Evolutionary conservation across 345 rosid genomes (phyloP), one percentile per base, ranked within the genome.

Genomic region (Rhizophora mangle): DNA sequence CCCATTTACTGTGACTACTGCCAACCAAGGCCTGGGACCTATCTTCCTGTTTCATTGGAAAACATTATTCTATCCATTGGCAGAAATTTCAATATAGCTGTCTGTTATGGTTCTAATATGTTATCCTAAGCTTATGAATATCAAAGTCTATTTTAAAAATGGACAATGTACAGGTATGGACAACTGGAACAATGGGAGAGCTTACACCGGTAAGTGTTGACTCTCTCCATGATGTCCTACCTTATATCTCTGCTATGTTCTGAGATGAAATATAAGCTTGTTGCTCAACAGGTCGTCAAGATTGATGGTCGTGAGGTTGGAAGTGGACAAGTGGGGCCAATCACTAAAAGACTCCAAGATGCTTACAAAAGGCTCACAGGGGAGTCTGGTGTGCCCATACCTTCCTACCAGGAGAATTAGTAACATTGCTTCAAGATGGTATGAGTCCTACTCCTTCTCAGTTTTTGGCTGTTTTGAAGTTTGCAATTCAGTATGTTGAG

Each of bases 121-220:
- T 13, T 43, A 43, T 43, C 49, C 49, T 43, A 11, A 43, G 5
- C 5, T 43, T 43, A 13, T 13, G 49, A 43, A 11, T 43, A 3
- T 13, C 16, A 43, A 13, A 43, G 3, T 52, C 18, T n/a, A 30
- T 52, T 53, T 31, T 21, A 52, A 30, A 18, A 56, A 56, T 67
- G 56, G 8, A 30, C 73, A 47, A 11, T 37, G 11, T 75, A 69
- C 82, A 93, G 98, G 93, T 87, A 24, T 93, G 89, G 90, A 90
- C 96, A 24, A 93, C 96, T 0, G 96, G 98, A 78, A 90, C 96
- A 9, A 90, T 89, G 96, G 96, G 98, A 80, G 98, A 93, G 77
- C 81, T 90, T 57, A 89, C 87, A 31, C 96, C 93, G 67, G 96
- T 85, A 74, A 80, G 89, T 68, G 19, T 43, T 43, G 49, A 43